Evolutionary conservation across 2,329 filamentous ascomycete genomes (phyloP).

Genomic region (Aspergillus viridinutans): DNA sequence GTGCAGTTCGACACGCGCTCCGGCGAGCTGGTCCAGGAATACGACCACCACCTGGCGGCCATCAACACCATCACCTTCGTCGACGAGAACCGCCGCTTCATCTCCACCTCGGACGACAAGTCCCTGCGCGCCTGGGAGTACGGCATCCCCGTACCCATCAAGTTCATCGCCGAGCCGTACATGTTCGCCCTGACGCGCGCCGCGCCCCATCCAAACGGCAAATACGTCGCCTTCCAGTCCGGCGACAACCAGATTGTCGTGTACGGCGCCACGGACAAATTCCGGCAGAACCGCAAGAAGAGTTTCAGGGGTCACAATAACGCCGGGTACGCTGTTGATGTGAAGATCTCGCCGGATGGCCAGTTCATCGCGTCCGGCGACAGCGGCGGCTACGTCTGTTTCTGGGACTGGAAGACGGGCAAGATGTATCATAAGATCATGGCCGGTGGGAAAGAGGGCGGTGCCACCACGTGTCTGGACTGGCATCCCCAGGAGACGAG

Average conservation of each 20-base stretch:
- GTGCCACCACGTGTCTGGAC: slow-evolving; percentile 77
- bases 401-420: slow-evolving; percentile 99
- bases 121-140: slow-evolving; percentile 96
- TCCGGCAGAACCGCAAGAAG: slow-evolving; percentile 97
- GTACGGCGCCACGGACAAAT: slow-evolving; percentile 90
- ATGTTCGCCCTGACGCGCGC: slow-evolving; percentile 95
- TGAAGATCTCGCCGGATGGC: slow-evolving; percentile 84
- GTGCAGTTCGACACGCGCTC: slow-evolving; percentile 90
- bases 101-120: slow-evolving; percentile 97
- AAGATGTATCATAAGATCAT: slow-evolving; percentile 98
- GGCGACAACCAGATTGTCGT: slow-evolving; percentile 96
- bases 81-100: slow-evolving; percentile 90
- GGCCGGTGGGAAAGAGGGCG: slow-evolving; percentile 63
- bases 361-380: slow-evolving; percentile 88
- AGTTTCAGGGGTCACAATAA: slow-evolving; percentile 94
- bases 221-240: slow-evolving; percentile 90
- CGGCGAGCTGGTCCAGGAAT: slow-evolving; percentile 85
- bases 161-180: slow-evolving; percentile 94
- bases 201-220: slow-evolving; percentile 78
- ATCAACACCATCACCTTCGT: slow-evolving; percentile 98
- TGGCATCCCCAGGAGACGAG: slow-evolving; percentile 98
- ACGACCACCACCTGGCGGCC: slow-evolving; percentile 95
- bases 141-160: slow-evolving; percentile 96
- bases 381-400: slow-evolving; percentile 82
- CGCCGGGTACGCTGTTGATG: slow-evolving; percentile 85